These are phyloP conservation scores for Coemansia guatemalensis DNA, from an alignment of 192 early-diverging fungal species.

Conservation along the genomic window DNA sequence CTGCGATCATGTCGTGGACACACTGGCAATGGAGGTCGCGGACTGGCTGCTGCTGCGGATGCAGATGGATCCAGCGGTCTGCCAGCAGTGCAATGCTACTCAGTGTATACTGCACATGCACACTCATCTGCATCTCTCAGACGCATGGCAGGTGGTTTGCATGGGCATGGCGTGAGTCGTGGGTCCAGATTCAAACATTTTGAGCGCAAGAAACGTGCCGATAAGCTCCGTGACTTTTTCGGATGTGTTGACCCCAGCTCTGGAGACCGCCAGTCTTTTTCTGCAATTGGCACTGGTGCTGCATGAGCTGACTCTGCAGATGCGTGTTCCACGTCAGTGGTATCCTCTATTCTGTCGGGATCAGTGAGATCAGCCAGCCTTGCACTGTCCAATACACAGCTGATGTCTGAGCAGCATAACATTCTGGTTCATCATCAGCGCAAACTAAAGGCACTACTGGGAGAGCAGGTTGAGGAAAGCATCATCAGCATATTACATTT, in stretches of 20 bases:
- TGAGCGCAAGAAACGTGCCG: slow-evolving; percentile 48
- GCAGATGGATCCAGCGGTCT: too few species aligned
- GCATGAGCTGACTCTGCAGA: background rate
- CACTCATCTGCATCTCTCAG: slow-evolving; percentile 10
- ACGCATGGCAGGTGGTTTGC: background rate
- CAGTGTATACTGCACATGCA: slow-evolving; percentile 20
- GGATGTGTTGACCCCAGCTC: slow-evolving; percentile 22
- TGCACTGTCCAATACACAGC: slow-evolving; percentile 8
- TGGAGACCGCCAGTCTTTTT: background rate
- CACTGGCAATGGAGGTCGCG: too few species aligned
- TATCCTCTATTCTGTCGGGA: slow-evolving; percentile 11
- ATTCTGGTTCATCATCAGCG: slow-evolving; percentile 59
- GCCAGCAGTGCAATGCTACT: slow-evolving; percentile 12
- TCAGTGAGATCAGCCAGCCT: slow-evolving; percentile 12
- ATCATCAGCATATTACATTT: slow-evolving; percentile 22
- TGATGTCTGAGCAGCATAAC: slow-evolving; percentile 57
- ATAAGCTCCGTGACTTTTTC: slow-evolving; percentile 58
- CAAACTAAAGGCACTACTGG: slow-evolving; percentile 62
- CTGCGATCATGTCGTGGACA: too few species aligned
- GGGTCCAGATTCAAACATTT: slow-evolving; percentile 18
- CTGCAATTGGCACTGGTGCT: background rate
- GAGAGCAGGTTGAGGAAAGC: slow-evolving; percentile 58
- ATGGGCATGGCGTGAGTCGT: too few species aligned
- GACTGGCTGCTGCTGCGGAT: too few species aligned
- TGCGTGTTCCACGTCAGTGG: background rate